These are phyloP conservation scores for Mortierella sp. DNA, from an alignment of 371 early-diverging fungal genomes.

Conservation along the genomic window DNA sequence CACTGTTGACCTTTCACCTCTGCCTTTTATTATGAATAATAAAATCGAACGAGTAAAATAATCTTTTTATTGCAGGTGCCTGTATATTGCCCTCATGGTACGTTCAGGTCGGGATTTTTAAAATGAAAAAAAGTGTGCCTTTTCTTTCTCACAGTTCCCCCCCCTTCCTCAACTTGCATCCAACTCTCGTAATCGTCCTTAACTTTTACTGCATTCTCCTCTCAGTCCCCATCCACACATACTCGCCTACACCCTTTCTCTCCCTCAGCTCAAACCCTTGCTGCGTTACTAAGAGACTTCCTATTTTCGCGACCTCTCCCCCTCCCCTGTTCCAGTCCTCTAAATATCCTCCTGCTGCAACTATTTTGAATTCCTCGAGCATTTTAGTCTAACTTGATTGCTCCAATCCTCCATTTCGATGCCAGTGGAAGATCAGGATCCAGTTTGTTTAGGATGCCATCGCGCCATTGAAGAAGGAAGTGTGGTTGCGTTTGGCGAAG, in stretches of 20 bases:
- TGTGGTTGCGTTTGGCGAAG: conserved; percentile 87
- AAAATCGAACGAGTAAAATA: too few relatives aligned
- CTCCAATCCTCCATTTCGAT: background rate
- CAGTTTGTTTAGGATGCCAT: conserved; percentile 80
- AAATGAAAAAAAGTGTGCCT: too few relatives aligned
- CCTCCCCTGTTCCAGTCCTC: background rate
- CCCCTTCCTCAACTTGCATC: too few relatives aligned
- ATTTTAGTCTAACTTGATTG: too few relatives aligned
- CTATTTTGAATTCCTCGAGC: too few relatives aligned
- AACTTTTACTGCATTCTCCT: background rate
- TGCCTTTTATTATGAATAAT: too few relatives aligned
- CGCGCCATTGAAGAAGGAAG: conserved; percentile 83
- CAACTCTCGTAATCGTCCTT: background rate
- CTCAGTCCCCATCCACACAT: background rate
- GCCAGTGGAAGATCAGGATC: conserved; percentile 60
- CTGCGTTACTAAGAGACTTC: background rate
- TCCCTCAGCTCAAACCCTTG: background rate
- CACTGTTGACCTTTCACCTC: too few relatives aligned
- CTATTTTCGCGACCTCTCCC: background rate
- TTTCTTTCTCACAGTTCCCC: too few relatives aligned
- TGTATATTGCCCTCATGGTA: too few relatives aligned
- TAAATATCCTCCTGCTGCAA: background rate
- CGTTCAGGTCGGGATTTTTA: too few relatives aligned
- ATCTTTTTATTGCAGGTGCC: too few relatives aligned
- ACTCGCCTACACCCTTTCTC: background rate